These are phyloP conservation scores for Hirsutella minnesotensis DNA, from an alignment of 2,329 filamentous ascomycete species.

Conservation along the genomic window DNA sequence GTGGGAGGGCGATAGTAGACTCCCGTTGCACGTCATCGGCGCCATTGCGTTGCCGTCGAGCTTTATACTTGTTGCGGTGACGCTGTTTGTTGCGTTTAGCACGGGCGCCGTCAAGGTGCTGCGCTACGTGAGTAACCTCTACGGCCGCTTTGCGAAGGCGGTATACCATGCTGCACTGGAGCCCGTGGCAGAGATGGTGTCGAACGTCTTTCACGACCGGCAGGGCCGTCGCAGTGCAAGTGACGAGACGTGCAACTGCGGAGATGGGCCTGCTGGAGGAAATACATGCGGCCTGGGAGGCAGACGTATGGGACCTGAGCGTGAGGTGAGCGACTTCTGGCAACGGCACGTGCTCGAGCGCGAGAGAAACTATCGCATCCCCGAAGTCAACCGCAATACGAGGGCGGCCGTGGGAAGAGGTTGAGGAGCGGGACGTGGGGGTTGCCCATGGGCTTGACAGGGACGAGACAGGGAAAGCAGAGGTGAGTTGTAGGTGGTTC, in stretches of 20 bases:
- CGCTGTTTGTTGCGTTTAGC: slow-evolving; percentile 45
- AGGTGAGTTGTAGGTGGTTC: no score
- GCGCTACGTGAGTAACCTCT: slow-evolving; percentile 10
- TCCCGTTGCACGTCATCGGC: slow-evolving; percentile 32
- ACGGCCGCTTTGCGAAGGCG: slow-evolving; percentile 8
- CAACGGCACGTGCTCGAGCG: slow-evolving; percentile 25
- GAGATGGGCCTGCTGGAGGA: no score
- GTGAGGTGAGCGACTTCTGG: slow-evolving; percentile 29
- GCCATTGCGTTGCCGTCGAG: slow-evolving; percentile 36
- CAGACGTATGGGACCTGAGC: slow-evolving; percentile 1
- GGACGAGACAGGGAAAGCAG: no score
- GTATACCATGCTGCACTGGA: slow-evolving; percentile 7
- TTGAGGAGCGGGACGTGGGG: background rate
- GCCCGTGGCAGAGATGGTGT: no score
- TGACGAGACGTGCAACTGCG: no score
- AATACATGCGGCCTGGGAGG: slow-evolving; percentile 11
- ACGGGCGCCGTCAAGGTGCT: slow-evolving; percentile 25
- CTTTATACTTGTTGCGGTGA: slow-evolving; percentile 31
- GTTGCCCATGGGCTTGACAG: background rate
- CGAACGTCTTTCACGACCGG: no score
- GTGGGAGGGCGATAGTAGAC: slow-evolving; percentile 39
- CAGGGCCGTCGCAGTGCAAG: no score
- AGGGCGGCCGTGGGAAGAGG: slow-evolving; percentile 1
- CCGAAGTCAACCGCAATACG: slow-evolving; percentile 21
- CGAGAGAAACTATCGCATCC: slow-evolving; percentile 26